These are phyloP conservation scores for Fusarium burgessii DNA, from an alignment of 2,329 filamentous ascomycete genomes.

Conservation along the genomic window DNA sequence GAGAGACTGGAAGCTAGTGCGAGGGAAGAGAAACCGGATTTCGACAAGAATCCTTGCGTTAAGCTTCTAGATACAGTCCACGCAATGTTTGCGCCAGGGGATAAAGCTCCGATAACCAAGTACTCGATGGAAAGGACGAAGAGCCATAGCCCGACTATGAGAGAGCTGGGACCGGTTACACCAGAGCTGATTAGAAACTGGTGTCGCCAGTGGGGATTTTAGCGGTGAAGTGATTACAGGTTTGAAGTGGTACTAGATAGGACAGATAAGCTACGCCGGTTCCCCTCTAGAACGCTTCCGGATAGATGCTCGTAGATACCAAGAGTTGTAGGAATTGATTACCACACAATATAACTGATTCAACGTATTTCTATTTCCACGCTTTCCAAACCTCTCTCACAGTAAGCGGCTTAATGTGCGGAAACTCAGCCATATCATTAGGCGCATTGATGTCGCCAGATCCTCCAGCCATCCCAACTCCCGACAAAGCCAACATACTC, in stretches of 20 bases:
- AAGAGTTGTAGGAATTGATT: too few species aligned
- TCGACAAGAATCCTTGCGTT: background rate
- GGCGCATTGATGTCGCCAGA: rapidly evolving
- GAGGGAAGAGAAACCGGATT: background rate
- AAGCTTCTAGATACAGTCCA: constrained; percentile 11
- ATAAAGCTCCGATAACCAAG: background rate
- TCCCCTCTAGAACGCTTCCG: too few species aligned
- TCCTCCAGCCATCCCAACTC: background rate
- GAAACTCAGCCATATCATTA: background rate
- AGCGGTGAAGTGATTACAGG: rapidly evolving
- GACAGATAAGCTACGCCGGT: too few species aligned
- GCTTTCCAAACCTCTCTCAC: background rate
- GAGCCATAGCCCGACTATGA: background rate
- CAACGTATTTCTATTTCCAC: background rate
- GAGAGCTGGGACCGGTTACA: background rate
- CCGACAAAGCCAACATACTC: background rate
- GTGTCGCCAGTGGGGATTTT: constrained; percentile 16
- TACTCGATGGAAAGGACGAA: background rate
- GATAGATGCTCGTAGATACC: too few species aligned
- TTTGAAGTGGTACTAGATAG: too few species aligned
- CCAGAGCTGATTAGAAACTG: background rate
- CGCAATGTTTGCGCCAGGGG: background rate
- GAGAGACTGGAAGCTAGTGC: background rate
- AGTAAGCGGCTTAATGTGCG: background rate
- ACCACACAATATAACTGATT: too few species aligned